Conservation (phyloP, 495 filamentous ascomycete species). For the Trichoderma erinaceum region DNA sequence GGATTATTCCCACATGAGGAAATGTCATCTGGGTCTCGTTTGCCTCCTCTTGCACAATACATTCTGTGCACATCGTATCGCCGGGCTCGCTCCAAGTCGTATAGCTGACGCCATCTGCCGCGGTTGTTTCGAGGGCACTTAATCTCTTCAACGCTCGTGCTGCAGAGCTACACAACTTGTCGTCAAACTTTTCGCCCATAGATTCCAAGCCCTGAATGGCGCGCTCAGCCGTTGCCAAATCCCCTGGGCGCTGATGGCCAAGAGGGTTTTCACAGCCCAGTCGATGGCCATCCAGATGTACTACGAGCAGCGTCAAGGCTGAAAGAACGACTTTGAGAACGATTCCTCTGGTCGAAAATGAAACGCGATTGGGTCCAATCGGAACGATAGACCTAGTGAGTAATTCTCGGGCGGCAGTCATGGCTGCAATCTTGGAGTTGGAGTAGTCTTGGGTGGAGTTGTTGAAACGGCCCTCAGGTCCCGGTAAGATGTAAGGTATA, state of each 20-base stretch:
- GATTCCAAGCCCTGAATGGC: constrained; percentile 21
- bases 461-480: not conserved
- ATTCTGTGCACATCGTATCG: not conserved
- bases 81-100: not conserved
- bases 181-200: not conserved
- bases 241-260: constrained; percentile 24
- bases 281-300: constrained; percentile 21
- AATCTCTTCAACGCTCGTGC: not conserved
- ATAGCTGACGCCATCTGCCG: not conserved
- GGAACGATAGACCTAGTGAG: not conserved
- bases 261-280: constrained; percentile 19
- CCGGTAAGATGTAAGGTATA: constrained; percentile 7
- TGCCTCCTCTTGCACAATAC: not conserved
- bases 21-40: not conserved
- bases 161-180: not conserved
- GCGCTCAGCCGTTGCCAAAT: not conserved
- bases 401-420: constrained; percentile 5
- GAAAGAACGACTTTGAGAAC: not conserved
- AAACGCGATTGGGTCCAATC: not conserved
- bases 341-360: not conserved
- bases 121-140: not conserved
- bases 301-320: constrained; percentile 7
- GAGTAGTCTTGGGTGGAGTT: constrained; percentile 8
- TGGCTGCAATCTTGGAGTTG: constrained; percentile 21
- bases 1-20: not conserved